phyloP scores from a whole-genome alignment of 805 yeast species.

The Sugiyamaella mastotermitis region DNA sequence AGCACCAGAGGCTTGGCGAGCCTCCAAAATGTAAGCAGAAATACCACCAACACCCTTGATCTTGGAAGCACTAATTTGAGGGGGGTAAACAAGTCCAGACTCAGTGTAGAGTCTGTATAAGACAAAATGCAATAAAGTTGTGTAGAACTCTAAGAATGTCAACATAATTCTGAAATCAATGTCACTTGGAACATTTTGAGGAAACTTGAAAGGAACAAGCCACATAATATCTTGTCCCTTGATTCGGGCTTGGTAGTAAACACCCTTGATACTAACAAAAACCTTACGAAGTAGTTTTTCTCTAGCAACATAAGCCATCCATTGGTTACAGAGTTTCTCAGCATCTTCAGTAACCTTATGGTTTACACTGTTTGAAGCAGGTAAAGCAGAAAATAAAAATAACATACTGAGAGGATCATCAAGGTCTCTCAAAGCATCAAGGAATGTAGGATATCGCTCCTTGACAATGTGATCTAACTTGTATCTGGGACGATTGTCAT shows the following conservation, averaged over 20 bases:
- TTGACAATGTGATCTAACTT: constrained; percentile 85
- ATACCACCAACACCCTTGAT: constrained; percentile 87
- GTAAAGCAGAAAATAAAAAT: constrained; percentile 89
- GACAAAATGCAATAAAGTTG: constrained; percentile 84
- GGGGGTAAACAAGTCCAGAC: constrained; percentile 84
- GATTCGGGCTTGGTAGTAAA: constrained; percentile 84
- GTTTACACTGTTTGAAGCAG: constrained; percentile 80
- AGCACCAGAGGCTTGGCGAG: constrained; percentile 12
- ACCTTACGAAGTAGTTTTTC: constrained; percentile 80
- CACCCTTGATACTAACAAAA: constrained; percentile 95
- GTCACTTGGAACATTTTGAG: constrained; percentile 90
- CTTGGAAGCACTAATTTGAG: constrained; percentile 65
- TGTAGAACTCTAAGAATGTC: constrained; percentile 92
- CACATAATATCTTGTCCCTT: constrained; percentile 92
- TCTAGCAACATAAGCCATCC: constrained; percentile 89
- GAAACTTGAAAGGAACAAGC: constrained; percentile 96
- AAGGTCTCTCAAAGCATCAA: constrained; percentile 85
- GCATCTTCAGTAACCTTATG: constrained; percentile 85
- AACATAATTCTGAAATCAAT: constrained; percentile 95
- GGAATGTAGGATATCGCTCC: constrained; percentile 91
- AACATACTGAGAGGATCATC: constrained; percentile 96
- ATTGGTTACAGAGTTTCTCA: constrained; percentile 78
- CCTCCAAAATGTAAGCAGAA: constrained; percentile 71
- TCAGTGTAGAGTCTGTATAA: constrained; percentile 82
- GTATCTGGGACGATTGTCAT: constrained; percentile 73